phyloP scores from a whole-genome alignment of 1,284 basidiomycete species.

The Microbotryomycetes sp. region DNA sequence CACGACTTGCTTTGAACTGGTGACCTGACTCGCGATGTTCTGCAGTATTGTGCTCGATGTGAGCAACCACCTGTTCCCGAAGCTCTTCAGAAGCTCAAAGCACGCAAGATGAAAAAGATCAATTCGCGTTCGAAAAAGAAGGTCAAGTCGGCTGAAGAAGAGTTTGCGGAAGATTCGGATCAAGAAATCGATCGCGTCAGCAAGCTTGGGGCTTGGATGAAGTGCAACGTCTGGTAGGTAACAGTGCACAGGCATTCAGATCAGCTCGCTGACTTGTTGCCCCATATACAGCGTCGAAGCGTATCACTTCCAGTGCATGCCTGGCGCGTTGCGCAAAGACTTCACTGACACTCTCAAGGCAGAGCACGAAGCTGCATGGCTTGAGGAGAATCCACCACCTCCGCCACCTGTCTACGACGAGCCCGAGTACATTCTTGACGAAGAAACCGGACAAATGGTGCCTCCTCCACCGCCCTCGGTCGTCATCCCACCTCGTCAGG shows the following conservation, averaged over 20 bases:
- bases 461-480: background rate
- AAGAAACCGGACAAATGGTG: background rate
- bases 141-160: background rate
- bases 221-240: conserved; percentile 28
- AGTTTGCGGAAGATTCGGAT: conserved; percentile 12
- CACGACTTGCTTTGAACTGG: background rate
- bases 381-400: background rate
- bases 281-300: conserved; percentile 7
- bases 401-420: background rate
- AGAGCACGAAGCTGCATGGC: conserved; percentile 6
- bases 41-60: conserved; percentile 19
- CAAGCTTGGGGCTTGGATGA: conserved; percentile 27
- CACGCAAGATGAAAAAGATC: background rate
- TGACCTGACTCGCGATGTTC: background rate
- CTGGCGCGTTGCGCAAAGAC: conserved; percentile 10
- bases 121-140: background rate
- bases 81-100: conserved; percentile 3
- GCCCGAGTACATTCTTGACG: background rate
- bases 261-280: background rate
- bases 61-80: background rate
- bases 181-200: conserved; percentile 3
- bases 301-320: conserved; percentile 29
- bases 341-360: conserved; percentile 15
- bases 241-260: background rate
- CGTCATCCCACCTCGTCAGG: conserved; percentile 2